A percentile compares a stretch with the other conserved stretches of the same genome.
Conservation (phyloP, 495 filamentous ascomycete species). For the Penicillium turbatum region DNA sequence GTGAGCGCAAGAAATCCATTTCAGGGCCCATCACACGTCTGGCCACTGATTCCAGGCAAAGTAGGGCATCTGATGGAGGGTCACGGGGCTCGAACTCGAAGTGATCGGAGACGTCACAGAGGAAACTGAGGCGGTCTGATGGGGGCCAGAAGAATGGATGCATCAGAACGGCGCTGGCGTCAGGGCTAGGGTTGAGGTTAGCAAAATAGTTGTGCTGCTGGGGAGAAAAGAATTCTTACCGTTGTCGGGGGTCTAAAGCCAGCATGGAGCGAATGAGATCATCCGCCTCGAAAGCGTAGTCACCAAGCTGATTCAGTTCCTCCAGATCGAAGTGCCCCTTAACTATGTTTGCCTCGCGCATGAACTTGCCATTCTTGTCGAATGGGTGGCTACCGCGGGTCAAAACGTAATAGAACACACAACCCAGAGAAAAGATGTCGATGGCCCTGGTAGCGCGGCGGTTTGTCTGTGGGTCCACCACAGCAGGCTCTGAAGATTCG, state of each 20-base stretch:
- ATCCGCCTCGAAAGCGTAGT: slow-evolving; percentile 79
- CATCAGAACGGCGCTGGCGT: slow-evolving; percentile 70
- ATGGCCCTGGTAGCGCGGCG: slow-evolving; percentile 89
- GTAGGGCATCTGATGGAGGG: slow-evolving; percentile 63
- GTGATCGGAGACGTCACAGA: slow-evolving; percentile 90
- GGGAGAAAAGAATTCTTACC: slow-evolving; percentile 32
- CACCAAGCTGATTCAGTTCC: slow-evolving; percentile 65
- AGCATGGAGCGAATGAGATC: slow-evolving; percentile 86
- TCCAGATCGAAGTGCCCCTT: slow-evolving; percentile 74
- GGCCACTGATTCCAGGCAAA: slow-evolving; percentile 56
- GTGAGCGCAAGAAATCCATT: slow-evolving; percentile 68
- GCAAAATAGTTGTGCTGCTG: not conserved
- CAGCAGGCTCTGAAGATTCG: slow-evolving; percentile 53
- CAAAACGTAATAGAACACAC: slow-evolving; percentile 94
- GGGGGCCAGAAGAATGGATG: slow-evolving; percentile 96
- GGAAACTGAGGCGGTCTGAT: slow-evolving; percentile 82
- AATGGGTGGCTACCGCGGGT: slow-evolving; percentile 91
- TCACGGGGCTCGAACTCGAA: slow-evolving; percentile 89
- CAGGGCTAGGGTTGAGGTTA: slow-evolving; percentile 42
- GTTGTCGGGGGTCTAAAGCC: slow-evolving; percentile 59
- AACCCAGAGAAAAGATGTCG: slow-evolving; percentile 93
- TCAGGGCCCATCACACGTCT: slow-evolving; percentile 50
- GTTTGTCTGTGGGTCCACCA: slow-evolving; percentile 60
- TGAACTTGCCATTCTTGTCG: slow-evolving; percentile 86
- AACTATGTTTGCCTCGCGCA: slow-evolving; percentile 94